phyloP scores from a whole-genome alignment of 257 asterid species.

The Datura wrightii region DNA sequence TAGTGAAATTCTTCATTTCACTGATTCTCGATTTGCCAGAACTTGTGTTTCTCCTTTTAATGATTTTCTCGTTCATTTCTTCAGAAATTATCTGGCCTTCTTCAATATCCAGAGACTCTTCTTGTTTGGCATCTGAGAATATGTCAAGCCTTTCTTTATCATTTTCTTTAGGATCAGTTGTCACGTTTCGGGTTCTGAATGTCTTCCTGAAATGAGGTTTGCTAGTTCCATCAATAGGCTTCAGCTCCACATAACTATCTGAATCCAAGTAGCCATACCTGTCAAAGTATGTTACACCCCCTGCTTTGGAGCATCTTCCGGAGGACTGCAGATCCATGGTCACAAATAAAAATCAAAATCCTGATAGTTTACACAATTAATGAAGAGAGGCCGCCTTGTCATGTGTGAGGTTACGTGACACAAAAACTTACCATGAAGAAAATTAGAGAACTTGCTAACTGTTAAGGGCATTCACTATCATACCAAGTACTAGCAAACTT shows the following conservation, averaged over 20 bases:
- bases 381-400: slow-evolving; percentile 32
- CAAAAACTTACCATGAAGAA: neutral
- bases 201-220: slow-evolving; percentile 28
- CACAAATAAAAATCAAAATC: slow-evolving; percentile 53
- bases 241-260: slow-evolving; percentile 38
- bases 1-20: slow-evolving; percentile 28
- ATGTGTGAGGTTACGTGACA: neutral
- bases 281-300: slow-evolving; percentile 40
- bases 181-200: slow-evolving; percentile 30
- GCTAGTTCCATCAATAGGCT: slow-evolving; percentile 33
- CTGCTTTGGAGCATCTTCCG: slow-evolving; percentile 53
- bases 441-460: neutral
- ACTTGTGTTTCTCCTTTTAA: slow-evolving; percentile 29
- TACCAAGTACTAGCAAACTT: slow-evolving; percentile 8
- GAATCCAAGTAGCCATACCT: slow-evolving; percentile 41
- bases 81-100: slow-evolving; percentile 64
- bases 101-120: slow-evolving; percentile 54
- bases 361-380: slow-evolving; percentile 43
- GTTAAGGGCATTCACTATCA: neutral
- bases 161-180: slow-evolving; percentile 30
- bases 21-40: slow-evolving; percentile 26
- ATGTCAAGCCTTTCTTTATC: slow-evolving; percentile 34
- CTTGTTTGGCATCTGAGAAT: slow-evolving; percentile 37
- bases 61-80: slow-evolving; percentile 39
- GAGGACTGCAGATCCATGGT: slow-evolving; percentile 58